These are phyloP conservation scores for Taphrina betulina DNA, from an alignment of 1,139 yeast genomes.

Conservation along the genomic window DNA sequence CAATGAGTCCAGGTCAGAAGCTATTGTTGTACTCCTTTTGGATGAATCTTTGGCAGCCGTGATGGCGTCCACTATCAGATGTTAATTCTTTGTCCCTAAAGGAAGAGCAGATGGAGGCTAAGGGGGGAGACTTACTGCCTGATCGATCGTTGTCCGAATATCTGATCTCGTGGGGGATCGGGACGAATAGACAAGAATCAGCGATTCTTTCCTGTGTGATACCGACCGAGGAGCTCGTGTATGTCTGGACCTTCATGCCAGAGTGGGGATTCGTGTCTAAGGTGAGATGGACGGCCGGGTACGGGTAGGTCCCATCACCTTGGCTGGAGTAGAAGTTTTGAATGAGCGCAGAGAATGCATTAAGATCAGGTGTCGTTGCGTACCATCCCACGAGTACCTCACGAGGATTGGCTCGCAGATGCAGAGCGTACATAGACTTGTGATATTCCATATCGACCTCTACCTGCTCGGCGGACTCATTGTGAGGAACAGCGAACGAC, in stretches of 20 bases:
- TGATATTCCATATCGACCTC: slow-evolving; percentile 74
- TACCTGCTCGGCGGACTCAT: slow-evolving; percentile 66
- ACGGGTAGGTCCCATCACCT: slow-evolving; percentile 49
- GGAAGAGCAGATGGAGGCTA: background rate
- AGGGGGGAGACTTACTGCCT: slow-evolving; percentile 51
- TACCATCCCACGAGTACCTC: slow-evolving; percentile 87
- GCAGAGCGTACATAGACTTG: slow-evolving; percentile 67
- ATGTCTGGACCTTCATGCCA: slow-evolving; percentile 59
- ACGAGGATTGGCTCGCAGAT: slow-evolving; percentile 77
- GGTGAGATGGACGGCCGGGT: slow-evolving; percentile 78
- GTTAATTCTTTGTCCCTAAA: background rate
- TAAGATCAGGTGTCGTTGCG: slow-evolving; percentile 66
- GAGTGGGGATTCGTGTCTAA: slow-evolving; percentile 48
- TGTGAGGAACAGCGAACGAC: slow-evolving; percentile 80
- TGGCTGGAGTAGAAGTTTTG: slow-evolving; percentile 70
- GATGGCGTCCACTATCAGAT: slow-evolving; percentile 41
- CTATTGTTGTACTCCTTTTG: slow-evolving; percentile 45
- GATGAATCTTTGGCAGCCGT: slow-evolving; percentile 44
- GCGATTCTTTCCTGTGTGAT: slow-evolving; percentile 47
- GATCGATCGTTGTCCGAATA: slow-evolving; percentile 63
- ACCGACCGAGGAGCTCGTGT: slow-evolving; percentile 76
- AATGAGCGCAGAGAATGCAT: slow-evolving; percentile 74
- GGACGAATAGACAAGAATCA: slow-evolving; percentile 75
- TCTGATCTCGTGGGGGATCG: slow-evolving; percentile 64
- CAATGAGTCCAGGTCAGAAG: slow-evolving; percentile 53